phyloP scores from a whole-genome alignment of 495 filamentous ascomycete genomes.

The Trichoderma gamsii region DNA sequence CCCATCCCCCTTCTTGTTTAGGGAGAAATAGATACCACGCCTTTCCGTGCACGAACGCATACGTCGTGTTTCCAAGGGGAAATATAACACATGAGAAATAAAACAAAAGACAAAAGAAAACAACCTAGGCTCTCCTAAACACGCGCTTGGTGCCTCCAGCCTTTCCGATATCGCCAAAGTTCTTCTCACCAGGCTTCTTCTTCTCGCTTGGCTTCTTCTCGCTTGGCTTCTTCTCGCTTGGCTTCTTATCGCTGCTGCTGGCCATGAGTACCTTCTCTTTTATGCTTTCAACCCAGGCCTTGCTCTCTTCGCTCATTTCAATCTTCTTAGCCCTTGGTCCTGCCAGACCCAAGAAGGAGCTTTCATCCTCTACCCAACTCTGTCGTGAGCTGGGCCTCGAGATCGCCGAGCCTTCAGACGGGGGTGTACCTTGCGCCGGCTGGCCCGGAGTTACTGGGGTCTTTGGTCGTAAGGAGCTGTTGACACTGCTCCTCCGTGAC shows the following conservation, averaged over 20 bases:
- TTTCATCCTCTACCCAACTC: constrained; percentile 52
- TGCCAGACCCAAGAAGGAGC: constrained; percentile 50
- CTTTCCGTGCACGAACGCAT: not conserved
- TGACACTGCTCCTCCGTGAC: constrained; percentile 33
- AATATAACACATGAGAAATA: not conserved
- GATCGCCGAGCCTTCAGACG: constrained; percentile 31
- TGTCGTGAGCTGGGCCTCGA: constrained; percentile 41
- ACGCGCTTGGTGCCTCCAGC: constrained; percentile 46
- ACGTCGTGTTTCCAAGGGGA: not conserved
- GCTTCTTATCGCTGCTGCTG: constrained; percentile 35
- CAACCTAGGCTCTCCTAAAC: constrained; percentile 24
- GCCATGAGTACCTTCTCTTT: constrained; percentile 58
- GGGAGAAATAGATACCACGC: not conserved
- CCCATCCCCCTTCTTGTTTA: not conserved
- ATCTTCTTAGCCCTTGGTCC: constrained; percentile 54
- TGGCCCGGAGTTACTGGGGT: constrained; percentile 27
- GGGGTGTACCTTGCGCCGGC: constrained; percentile 26
- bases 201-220: constrained; percentile 29
- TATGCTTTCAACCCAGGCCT: constrained; percentile 68
- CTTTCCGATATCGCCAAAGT: constrained; percentile 48
- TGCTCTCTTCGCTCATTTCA: constrained; percentile 57
- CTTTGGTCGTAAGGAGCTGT: constrained; percentile 24
- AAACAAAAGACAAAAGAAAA: not conserved
- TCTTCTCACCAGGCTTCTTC: constrained; percentile 21
- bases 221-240: constrained; percentile 24